Conservation (phyloP, 2,329 filamentous ascomycete genomes). For the Piedraia hortae region DNA sequence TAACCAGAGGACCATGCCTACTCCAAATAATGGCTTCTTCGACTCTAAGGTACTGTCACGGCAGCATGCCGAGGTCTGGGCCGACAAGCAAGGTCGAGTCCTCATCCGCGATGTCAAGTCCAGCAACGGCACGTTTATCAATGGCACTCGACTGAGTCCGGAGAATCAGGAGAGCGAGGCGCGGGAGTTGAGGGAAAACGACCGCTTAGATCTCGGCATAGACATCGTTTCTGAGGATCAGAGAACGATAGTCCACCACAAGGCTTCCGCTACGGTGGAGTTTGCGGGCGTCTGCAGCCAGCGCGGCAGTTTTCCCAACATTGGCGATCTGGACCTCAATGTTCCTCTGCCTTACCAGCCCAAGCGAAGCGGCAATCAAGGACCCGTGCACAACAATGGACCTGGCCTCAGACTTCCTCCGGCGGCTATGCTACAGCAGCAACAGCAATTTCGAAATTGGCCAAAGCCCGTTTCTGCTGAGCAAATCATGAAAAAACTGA, state of each 20-base stretch:
- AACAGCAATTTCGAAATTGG: conserved; percentile 57
- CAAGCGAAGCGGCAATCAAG: conserved; percentile 28
- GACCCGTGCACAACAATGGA: conserved; percentile 29
- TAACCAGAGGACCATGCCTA: conserved; percentile 85
- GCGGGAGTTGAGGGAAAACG: conserved; percentile 70
- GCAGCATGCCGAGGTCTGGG: conserved; percentile 90
- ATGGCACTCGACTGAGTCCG: conserved; percentile 63
- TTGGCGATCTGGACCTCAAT: conserved; percentile 68
- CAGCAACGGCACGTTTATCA: conserved; percentile 95
- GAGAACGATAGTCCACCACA: conserved; percentile 94
- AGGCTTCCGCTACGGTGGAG: conserved; percentile 89
- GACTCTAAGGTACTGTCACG: conserved; percentile 93
- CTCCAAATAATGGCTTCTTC: conserved; percentile 77
- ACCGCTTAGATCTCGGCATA: conserved; percentile 83
- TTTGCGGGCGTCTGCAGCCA: conserved; percentile 63
- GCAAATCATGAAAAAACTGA: conserved; percentile 68
- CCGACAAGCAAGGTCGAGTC: conserved; percentile 45
- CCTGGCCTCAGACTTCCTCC: no score
- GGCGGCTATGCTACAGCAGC: conserved; percentile 34
- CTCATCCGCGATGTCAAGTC: conserved; percentile 96
- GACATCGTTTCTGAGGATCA: conserved; percentile 98
- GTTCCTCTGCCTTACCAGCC: conserved; percentile 39
- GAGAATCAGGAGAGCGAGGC: conserved; percentile 94
- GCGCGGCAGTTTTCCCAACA: conserved; percentile 45
- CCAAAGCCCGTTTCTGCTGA: conserved; percentile 76